phyloP scores from a whole-genome alignment of 306 rosid species.

The Fragaria ananassa region DNA sequence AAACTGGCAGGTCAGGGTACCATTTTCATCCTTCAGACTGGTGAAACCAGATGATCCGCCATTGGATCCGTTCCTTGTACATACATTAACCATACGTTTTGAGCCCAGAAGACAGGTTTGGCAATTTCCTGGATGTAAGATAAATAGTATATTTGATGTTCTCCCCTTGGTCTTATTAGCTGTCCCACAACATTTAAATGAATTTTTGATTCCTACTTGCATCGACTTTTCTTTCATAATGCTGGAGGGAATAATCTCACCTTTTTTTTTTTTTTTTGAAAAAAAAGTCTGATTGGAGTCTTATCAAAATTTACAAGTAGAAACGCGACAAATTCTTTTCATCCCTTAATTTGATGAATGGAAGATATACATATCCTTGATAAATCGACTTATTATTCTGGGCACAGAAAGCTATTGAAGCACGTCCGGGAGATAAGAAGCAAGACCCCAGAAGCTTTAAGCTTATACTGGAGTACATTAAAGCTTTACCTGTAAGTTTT shows the following conservation, averaged over 20 bases:
- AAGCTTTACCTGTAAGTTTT: constrained; percentile 85
- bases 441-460: constrained; percentile 92
- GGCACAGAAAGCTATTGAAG: constrained; percentile 67
- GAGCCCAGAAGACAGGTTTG: constrained; percentile 97
- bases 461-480: constrained; percentile 85
- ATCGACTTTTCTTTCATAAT: neutral
- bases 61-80: constrained; percentile 91
- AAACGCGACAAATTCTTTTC: neutral
- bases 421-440: constrained; percentile 29
- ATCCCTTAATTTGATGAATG: neutral
- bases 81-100: constrained; percentile 89
- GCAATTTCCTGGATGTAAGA: constrained; percentile 17
- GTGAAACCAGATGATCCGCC: constrained; percentile 88
- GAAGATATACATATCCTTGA: constrained; percentile 3
- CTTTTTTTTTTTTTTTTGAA: neutral
- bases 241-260: neutral
- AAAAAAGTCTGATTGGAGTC: neutral
- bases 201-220: neutral
- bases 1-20: constrained; percentile 80
- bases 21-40: constrained; percentile 90
- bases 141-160: neutral
- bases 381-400: constrained; percentile 37
- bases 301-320: too few species aligned
- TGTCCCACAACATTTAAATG: neutral
- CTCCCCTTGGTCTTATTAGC: neutral